These are phyloP conservation scores for Tricholomella constricta DNA, from an alignment of 768 basidiomycete species.

Conservation along the genomic window DNA sequence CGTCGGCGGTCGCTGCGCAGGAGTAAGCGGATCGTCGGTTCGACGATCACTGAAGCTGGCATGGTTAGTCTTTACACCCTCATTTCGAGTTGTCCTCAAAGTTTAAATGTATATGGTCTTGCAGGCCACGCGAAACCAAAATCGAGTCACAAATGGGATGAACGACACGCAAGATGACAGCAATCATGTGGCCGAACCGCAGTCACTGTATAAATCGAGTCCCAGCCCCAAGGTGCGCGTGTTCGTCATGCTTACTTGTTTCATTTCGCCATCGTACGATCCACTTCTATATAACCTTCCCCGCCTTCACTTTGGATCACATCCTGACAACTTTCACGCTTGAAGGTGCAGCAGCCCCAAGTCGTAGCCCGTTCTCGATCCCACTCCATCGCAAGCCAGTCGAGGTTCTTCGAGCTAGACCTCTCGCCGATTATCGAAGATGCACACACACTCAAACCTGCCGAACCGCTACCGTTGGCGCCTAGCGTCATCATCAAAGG, in stretches of 20 bases:
- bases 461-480: background rate
- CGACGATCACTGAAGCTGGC: background rate
- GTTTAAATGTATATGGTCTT: too few species aligned
- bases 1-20: background rate
- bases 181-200: background rate
- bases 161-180: background rate
- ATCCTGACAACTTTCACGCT: background rate
- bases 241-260: background rate
- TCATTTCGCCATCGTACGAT: background rate
- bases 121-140: background rate
- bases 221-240: background rate
- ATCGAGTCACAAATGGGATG: too few species aligned
- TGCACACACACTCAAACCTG: background rate
- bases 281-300: too few species aligned
- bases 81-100: background rate
- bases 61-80: background rate
- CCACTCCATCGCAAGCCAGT: constrained; percentile 7
- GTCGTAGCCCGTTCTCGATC: background rate
- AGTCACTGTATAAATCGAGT: background rate
- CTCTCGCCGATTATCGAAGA: constrained; percentile 18
- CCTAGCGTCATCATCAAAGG: constrained; percentile 8
- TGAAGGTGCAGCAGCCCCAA: background rate
- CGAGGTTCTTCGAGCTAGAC: constrained; percentile 16
- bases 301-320: too few species aligned
- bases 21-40: background rate